Percentiles rank a stretch among this genome's conserved stretches.
Evolutionary conservation across 768 basidiomycete genomes (phyloP).

Genomic region (Auriculariales sp.): DNA sequence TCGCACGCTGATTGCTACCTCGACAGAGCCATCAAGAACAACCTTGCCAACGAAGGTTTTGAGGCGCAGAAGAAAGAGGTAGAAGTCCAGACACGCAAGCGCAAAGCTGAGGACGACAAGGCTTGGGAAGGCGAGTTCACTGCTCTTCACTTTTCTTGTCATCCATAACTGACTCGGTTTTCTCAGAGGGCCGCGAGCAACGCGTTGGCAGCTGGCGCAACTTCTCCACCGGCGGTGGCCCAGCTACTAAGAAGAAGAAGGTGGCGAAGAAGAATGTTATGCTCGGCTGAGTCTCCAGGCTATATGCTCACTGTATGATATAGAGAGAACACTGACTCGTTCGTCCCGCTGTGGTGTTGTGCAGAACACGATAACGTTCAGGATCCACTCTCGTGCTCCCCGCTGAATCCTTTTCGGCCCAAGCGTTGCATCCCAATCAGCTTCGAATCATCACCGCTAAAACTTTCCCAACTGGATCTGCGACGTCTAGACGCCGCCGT

Average conservation of each 20-base stretch:
- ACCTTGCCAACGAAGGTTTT: conserved; percentile 79
- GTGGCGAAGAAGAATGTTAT: conserved; percentile 17
- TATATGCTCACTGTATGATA: too few species aligned
- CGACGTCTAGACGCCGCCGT: too few species aligned
- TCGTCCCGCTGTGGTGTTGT: too few species aligned
- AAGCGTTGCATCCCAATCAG: too few species aligned
- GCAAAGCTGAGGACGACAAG: conserved; percentile 81
- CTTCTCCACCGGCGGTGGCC: conserved; percentile 32
- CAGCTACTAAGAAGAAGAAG: conserved; percentile 48
- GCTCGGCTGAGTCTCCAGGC: too few species aligned
- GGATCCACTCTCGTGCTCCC: too few species aligned
- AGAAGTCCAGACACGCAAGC: conserved; percentile 58
- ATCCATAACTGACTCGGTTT: not conserved
- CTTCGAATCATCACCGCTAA: too few species aligned
- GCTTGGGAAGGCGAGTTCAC: conserved; percentile 65
- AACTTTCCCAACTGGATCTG: too few species aligned
- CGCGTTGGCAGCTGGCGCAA: conserved; percentile 76
- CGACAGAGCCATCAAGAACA: conserved; percentile 71
- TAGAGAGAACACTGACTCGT: too few species aligned
- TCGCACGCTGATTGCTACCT: not conserved
- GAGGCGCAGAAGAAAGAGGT: conserved; percentile 92
- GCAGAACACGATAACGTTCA: too few species aligned
- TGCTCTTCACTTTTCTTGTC: not conserved
- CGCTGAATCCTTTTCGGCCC: too few species aligned
- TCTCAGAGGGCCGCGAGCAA: conserved; percentile 54